These are phyloP conservation scores for Boletus holoroseus DNA, from an alignment of 1,284 basidiomycete species.

Conservation along the genomic window DNA sequence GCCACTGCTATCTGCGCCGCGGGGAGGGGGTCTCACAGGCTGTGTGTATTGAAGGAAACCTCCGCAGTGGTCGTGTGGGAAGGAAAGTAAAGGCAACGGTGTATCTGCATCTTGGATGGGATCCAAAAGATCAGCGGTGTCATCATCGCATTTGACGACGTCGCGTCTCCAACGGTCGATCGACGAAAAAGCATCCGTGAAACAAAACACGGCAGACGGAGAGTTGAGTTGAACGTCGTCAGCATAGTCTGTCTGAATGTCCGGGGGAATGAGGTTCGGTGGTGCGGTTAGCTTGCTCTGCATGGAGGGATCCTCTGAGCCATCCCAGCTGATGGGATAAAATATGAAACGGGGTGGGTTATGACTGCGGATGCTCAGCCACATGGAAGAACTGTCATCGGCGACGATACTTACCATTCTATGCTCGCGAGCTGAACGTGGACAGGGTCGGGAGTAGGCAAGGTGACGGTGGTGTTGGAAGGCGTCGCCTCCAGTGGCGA, in stretches of 20 bases:
- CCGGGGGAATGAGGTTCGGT: neutral
- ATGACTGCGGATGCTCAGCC: conserved; percentile 8
- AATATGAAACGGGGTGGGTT: conserved; percentile 23
- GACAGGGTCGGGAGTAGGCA: conserved; percentile 16
- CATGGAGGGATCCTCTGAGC: conserved; percentile 10
- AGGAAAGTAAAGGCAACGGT: conserved; percentile 13
- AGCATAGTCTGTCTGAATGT: neutral
- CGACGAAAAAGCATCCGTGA: conserved; percentile 18
- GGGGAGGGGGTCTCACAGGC: neutral
- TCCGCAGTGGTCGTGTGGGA: conserved; percentile 5
- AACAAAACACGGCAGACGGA: conserved; percentile 7
- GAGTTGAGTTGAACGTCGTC: conserved; percentile 2
- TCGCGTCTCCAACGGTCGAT: conserved; percentile 25
- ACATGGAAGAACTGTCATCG: neutral
- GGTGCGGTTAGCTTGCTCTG: neutral
- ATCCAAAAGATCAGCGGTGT: conserved; percentile 15
- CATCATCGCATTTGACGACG: conserved; percentile 8
- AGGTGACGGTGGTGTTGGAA: conserved; percentile 20
- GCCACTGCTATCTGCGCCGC: neutral
- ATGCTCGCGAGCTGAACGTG: conserved; percentile 9
- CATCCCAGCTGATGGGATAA: conserved; percentile 28
- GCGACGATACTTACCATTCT: conserved; percentile 10
- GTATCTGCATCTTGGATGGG: conserved; percentile 16
- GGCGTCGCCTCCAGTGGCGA: conserved; percentile 11
- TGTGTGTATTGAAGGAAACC: neutral